These are phyloP conservation scores for Sphagnum tenellum DNA, from an alignment of 225 moss, liverwort and hornwort species.

Conservation along the genomic window DNA sequence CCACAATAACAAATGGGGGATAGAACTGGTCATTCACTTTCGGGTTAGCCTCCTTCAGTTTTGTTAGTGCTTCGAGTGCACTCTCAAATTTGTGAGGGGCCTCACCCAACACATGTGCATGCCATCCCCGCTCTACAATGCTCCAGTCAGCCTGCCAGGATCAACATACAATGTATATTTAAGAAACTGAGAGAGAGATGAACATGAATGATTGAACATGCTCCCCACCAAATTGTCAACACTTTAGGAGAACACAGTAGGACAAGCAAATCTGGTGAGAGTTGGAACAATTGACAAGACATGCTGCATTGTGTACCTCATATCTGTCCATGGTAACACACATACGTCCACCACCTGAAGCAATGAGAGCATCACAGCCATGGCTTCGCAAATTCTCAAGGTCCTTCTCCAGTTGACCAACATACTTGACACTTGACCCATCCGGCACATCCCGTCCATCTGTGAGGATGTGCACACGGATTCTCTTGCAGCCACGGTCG, in stretches of 20 bases:
- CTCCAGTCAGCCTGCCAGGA: slow-evolving; percentile 68
- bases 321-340: slow-evolving; percentile 86
- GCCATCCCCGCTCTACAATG: slow-evolving; percentile 85
- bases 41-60: slow-evolving; percentile 55
- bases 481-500: slow-evolving; percentile 71
- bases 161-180: no score
- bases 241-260: not conserved
- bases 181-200: no score
- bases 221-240: no score
- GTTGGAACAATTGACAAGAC: not conserved
- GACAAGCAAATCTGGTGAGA: not conserved
- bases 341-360: slow-evolving; percentile 85
- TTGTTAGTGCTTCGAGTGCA: slow-evolving; percentile 71
- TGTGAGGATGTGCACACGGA: slow-evolving; percentile 67
- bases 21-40: slow-evolving; percentile 64
- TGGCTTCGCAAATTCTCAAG: slow-evolving; percentile 55
- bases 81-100: slow-evolving; percentile 64
- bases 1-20: slow-evolving; percentile 71
- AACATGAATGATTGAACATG: no score
- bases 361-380: slow-evolving; percentile 75
- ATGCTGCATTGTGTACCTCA: slow-evolving; percentile 29
- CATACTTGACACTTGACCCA: slow-evolving; percentile 66
- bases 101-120: slow-evolving; percentile 73
- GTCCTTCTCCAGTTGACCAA: slow-evolving; percentile 62
- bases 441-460: slow-evolving; percentile 84